Base-by-base conservation (phyloP, 805 yeast species). In the Zygosaccharomyces pseudorouxii region DNA sequence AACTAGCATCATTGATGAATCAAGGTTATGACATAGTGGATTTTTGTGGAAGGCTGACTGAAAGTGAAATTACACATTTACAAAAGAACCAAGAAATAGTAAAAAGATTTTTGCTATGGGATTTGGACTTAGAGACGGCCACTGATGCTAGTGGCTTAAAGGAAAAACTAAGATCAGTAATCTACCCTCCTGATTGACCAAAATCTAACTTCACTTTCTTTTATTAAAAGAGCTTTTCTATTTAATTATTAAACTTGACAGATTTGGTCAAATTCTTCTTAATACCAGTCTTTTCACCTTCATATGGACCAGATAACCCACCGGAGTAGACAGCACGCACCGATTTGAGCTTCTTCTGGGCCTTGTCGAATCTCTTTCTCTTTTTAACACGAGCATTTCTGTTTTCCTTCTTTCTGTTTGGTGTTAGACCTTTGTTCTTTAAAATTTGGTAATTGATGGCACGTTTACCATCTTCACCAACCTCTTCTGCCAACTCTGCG, bases 341-440 rank as follows among this genome's bases (percentile, higher is more conserved):
- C 46, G 96, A 86, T 64, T 83, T 82, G 69, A 93, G 84, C 69
- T 89, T 89, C 88, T 89, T 92, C 74, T 89, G 82, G 25, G 99
- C 99, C 67, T 80, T 77, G 55, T 89, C 98, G 74, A 86, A 93
- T 80, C 88, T 88, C 82, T 83, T 87, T 77, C 99, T 86, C 95
- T 92, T 93, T 78, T 93, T 93, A 61, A 93, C 98, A 72, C 99
- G 84, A 38, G 98, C 80, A 68, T 93, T 93, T 71, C 97, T 81
- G 75, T 86, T 82, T 56, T 88, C 97, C 77, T 93, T 93, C 75
- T 87, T 86, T 67, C 96, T 79, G 68, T 84, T 86, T 16, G 95
- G 92, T 1, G 97, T 90, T 54, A 93, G 81, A 63, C 99, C 99
- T 74, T 88, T 90, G 74, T 93, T 93, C 79, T 92, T 93, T 71